phyloP scores from a whole-genome alignment of 2,329 filamentous ascomycete genomes.

The Penicillium sp. region DNA sequence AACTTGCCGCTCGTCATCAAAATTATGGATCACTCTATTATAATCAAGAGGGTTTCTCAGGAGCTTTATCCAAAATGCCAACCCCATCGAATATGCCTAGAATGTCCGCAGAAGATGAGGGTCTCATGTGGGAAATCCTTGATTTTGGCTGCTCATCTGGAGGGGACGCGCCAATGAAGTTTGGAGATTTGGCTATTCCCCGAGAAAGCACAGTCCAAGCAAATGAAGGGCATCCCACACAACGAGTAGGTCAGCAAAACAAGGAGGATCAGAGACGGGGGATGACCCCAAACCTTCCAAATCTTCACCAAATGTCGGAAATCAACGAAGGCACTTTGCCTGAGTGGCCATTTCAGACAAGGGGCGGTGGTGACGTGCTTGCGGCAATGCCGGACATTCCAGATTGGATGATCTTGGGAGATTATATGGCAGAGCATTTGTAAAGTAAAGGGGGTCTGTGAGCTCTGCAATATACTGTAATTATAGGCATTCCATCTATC shows the following conservation, averaged over 20 bases:
- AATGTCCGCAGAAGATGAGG: slow-evolving; percentile 25
- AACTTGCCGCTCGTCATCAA: slow-evolving; percentile 22
- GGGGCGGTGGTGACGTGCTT: slow-evolving; percentile 4
- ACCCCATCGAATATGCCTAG: slow-evolving; percentile 24
- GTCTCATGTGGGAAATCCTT: slow-evolving; percentile 27
- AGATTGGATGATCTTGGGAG: slow-evolving; percentile 27
- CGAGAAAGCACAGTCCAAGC: not conserved
- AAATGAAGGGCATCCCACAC: not conserved
- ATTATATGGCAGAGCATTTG: slow-evolving; percentile 22
- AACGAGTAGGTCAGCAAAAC: not conserved
- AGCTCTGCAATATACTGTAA: not conserved
- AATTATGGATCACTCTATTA: slow-evolving; percentile 26
- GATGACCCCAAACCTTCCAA: not conserved
- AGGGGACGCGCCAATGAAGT: not conserved
- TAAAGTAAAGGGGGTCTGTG: slow-evolving; percentile 2
- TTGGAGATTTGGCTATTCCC: not conserved
- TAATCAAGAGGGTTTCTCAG: slow-evolving; percentile 25
- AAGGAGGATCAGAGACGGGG: not conserved
- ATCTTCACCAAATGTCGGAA: not conserved
- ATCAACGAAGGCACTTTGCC: slow-evolving; percentile 5
- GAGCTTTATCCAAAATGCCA: slow-evolving; percentile 24
- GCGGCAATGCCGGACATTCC: slow-evolving; percentile 21
- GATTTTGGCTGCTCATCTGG: slow-evolving; percentile 21
- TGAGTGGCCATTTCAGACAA: slow-evolving; percentile 18
- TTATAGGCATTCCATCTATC: too few relatives aligned